Conservation (phyloP, 2,329 filamentous ascomycete species). For the Myriosclerotinia duriaeana region DNA sequence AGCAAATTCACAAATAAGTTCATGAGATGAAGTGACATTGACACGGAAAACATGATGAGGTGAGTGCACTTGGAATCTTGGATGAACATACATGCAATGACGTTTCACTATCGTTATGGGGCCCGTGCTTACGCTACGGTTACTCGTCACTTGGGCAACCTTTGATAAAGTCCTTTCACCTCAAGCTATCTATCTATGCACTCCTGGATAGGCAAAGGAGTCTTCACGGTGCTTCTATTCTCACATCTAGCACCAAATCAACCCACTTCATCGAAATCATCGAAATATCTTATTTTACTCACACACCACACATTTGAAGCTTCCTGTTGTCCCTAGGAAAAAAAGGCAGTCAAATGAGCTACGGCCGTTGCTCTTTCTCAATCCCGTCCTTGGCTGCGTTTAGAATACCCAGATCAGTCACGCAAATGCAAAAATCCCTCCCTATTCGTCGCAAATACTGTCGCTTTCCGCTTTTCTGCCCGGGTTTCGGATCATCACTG, state of each 20-base stretch:
- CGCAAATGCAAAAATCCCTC: too few relatives aligned
- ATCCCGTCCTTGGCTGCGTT: too few relatives aligned
- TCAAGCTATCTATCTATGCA: too few relatives aligned
- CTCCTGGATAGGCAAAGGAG: too few relatives aligned
- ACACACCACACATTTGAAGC: fast-evolving
- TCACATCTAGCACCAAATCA: neutral
- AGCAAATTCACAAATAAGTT: neutral
- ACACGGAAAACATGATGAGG: neutral
- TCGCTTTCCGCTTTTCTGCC: neutral
- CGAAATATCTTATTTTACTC: neutral
- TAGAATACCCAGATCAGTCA: too few relatives aligned
- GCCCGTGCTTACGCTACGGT: too few relatives aligned
- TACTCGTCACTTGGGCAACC: too few relatives aligned
- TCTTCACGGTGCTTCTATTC: too few relatives aligned
- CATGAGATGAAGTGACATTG: neutral
- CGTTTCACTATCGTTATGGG: too few relatives aligned
- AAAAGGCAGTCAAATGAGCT: neutral
- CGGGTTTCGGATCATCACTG: too few relatives aligned
- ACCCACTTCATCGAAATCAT: neutral
- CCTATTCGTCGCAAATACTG: neutral
- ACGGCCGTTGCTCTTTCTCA: too few relatives aligned
- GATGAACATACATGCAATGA: neutral
- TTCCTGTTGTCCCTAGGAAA: neutral
- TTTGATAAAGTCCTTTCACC: too few relatives aligned
- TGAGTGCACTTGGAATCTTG: neutral